phyloP scores from a whole-genome alignment of 2,329 filamentous ascomycete species.

The Blastomyces gilchristii region DNA sequence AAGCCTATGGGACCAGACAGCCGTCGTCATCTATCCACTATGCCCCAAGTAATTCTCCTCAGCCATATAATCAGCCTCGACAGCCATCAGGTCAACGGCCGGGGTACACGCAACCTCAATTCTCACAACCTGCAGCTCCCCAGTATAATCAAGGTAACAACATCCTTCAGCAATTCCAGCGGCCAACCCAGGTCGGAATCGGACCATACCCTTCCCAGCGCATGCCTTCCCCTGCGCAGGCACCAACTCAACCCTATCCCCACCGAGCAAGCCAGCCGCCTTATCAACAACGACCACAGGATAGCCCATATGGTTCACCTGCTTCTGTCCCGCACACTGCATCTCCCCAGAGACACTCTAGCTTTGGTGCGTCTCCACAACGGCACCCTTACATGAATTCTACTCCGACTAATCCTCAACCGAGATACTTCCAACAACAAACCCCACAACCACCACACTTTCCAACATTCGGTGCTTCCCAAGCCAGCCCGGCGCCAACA shows the following conservation, averaged over 20 bases:
- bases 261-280: conserved; percentile 27
- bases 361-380: conserved; percentile 25
- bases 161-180: conserved; percentile 33
- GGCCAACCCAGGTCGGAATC: conserved; percentile 30
- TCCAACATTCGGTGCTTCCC: conserved; percentile 24
- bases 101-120: conserved; percentile 26
- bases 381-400: conserved; percentile 29
- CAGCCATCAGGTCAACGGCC: conserved; percentile 28
- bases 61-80: conserved; percentile 23
- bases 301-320: conserved; percentile 22
- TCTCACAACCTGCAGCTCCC: conserved; percentile 23
- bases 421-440: conserved; percentile 26
- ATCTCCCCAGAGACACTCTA: conserved; percentile 27
- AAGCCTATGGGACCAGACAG: conserved; percentile 25
- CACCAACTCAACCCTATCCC: conserved; percentile 28
- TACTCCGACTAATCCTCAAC: conserved; percentile 21
- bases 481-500: conserved; percentile 22
- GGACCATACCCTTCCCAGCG: conserved; percentile 24
- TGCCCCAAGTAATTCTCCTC: conserved; percentile 23
- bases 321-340: conserved; percentile 20
- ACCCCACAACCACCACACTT: conserved; percentile 23
- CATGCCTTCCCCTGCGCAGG: conserved; percentile 23
- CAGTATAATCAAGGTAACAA: conserved; percentile 26
- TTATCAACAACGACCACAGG: conserved; percentile 14
- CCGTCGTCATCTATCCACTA: conserved; percentile 25